Percentiles rank a stretch among this genome's conserved stretches.
Evolutionary conservation across 2,329 filamentous ascomycete species (phyloP).

Genomic region (Fusarium sp.): DNA sequence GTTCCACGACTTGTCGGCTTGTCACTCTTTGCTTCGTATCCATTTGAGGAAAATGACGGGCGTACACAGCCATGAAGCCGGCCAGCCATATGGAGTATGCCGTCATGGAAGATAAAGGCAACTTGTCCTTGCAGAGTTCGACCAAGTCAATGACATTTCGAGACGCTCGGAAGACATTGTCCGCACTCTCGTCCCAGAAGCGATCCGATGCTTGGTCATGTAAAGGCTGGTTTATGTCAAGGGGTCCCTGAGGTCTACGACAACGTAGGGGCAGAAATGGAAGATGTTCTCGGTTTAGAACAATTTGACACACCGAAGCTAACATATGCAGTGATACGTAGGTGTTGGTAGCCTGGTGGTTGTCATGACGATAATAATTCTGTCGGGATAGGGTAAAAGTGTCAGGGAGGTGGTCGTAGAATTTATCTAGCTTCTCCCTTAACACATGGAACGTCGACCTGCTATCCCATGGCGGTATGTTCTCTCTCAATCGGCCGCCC

Average conservation of each 20-base stretch:
- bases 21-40: slow-evolving; percentile 62
- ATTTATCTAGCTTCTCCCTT: slow-evolving; percentile 61
- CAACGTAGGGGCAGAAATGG: slow-evolving; percentile 3
- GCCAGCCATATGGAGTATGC: slow-evolving; percentile 78
- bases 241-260: neutral
- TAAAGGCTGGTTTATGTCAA: neutral
- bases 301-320: slow-evolving; percentile 10
- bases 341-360: slow-evolving; percentile 62
- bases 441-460: slow-evolving; percentile 70
- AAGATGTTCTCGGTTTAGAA: slow-evolving; percentile 18
- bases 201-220: neutral
- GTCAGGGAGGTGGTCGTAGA: slow-evolving; percentile 63
- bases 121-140: slow-evolving; percentile 71
- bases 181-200: slow-evolving; percentile 14
- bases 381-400: slow-evolving; percentile 69
- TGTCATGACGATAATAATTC: slow-evolving; percentile 27
- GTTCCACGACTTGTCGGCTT: slow-evolving; percentile 10
- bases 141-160: slow-evolving; percentile 76
- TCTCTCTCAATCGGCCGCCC: slow-evolving; percentile 66
- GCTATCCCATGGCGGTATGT: slow-evolving; percentile 72
- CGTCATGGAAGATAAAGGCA: slow-evolving; percentile 78
- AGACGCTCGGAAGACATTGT: slow-evolving; percentile 62
- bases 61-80: slow-evolving; percentile 76
- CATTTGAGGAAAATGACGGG: slow-evolving; percentile 78
- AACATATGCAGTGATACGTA: slow-evolving; percentile 22